Evolutionary conservation across 148 eudicot species (phyloP).

Genomic region (Gaultheria prostrata): DNA sequence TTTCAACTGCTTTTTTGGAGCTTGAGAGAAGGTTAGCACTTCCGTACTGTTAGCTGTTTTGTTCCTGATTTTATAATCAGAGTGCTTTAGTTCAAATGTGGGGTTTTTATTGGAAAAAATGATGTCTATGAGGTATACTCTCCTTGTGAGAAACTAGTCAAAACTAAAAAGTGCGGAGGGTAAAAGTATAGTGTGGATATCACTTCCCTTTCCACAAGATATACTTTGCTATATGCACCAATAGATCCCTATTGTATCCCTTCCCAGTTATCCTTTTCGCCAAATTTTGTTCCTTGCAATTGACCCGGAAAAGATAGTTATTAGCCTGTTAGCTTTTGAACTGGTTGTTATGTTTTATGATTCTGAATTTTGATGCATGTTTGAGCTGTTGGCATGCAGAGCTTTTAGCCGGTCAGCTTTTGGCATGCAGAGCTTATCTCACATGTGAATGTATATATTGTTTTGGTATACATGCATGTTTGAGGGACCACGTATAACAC

Average conservation of each 20-base stretch:
- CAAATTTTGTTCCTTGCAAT: background rate
- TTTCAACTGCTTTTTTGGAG: slow-evolving; percentile 88
- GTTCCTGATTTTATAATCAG: background rate
- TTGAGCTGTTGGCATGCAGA: no score
- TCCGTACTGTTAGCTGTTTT: background rate
- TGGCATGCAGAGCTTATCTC: background rate
- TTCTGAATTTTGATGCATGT: no score
- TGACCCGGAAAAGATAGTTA: background rate
- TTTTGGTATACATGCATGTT: background rate
- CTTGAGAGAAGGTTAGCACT: slow-evolving; percentile 63
- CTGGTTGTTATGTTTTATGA: no score
- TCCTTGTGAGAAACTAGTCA: no score
- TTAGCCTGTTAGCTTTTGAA: no score
- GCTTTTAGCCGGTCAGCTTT: no score
- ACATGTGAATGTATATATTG: background rate
- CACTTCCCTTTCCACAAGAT: no score
- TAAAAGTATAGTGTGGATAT: no score
- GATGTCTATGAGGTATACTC: no score
- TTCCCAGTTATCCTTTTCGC: background rate
- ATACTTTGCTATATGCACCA: no score
- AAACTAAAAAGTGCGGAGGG: no score
- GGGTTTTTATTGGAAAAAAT: background rate
- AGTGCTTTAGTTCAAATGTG: background rate
- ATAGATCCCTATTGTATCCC: background rate
- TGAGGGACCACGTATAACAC: background rate